Evolutionary conservation across 192 early-diverging fungal species (phyloP).

Genomic region (Rhizoclosmatium sp.): DNA sequence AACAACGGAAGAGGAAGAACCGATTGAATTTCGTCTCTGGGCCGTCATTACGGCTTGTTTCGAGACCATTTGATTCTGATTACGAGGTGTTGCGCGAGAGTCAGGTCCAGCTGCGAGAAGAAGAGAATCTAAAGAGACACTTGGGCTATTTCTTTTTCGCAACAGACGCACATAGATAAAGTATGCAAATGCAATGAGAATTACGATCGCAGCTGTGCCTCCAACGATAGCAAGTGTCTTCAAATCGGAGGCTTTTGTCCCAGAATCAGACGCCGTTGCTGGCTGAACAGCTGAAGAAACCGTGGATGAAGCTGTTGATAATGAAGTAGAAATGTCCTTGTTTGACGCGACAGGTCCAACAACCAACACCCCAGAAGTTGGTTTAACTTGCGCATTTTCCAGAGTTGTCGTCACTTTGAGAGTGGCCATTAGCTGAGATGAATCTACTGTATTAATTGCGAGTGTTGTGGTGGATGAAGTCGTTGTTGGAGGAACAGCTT

Average conservation of each 20-base stretch:
- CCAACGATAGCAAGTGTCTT: constrained; percentile 10
- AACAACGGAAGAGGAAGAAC: too few species aligned
- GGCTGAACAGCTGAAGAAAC: not conserved
- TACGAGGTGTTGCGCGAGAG: not conserved
- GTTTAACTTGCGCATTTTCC: not conserved
- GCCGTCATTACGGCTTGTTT: too few species aligned
- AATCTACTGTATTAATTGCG: too few species aligned
- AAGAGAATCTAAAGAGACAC: constrained; percentile 8
- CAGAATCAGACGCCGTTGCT: not conserved
- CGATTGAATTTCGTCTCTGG: too few species aligned
- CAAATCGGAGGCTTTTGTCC: not conserved
- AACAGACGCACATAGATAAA: constrained; percentile 15
- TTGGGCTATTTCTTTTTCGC: constrained; percentile 11
- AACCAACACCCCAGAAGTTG: not conserved
- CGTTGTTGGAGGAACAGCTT: too few species aligned
- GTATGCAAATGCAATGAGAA: not conserved
- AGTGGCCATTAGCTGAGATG: not conserved
- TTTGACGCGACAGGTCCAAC: too few species aligned
- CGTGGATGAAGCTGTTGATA: not conserved
- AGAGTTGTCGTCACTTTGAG: not conserved
- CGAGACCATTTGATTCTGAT: too few species aligned
- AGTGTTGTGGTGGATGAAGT: too few species aligned
- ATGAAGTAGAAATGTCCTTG: not conserved
- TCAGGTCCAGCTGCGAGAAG: not conserved
- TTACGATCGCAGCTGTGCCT: not conserved